These are phyloP conservation scores for Sordaria brevicollis DNA, from an alignment of 495 filamentous ascomycete species.

Conservation along the genomic window DNA sequence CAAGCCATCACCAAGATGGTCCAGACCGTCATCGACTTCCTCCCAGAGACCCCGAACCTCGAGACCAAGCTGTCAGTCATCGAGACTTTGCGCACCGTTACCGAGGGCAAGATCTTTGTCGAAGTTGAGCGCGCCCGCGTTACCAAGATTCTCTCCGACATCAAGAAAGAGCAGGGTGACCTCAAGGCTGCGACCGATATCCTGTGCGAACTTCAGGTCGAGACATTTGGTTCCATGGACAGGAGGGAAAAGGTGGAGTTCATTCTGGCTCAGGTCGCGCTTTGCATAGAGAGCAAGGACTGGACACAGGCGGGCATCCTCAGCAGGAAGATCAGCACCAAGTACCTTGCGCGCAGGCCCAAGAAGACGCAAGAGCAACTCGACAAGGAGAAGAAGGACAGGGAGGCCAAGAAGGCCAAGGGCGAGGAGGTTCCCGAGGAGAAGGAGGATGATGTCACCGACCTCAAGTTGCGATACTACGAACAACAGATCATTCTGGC, in stretches of 20 bases:
- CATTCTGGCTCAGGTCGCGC: slow-evolving; percentile 85
- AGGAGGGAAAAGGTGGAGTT: slow-evolving; percentile 97
- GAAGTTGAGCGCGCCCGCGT: slow-evolving; percentile 96
- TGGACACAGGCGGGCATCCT: slow-evolving; percentile 94
- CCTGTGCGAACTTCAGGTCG: slow-evolving; percentile 93
- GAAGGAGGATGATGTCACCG: slow-evolving; percentile 82
- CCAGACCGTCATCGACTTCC: slow-evolving; percentile 84
- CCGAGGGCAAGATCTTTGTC: slow-evolving; percentile 99
- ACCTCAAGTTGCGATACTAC: slow-evolving; percentile 92
- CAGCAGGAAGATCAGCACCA: slow-evolving; percentile 91
- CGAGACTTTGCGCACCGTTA: slow-evolving; percentile 89
- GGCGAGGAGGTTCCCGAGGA: slow-evolving; percentile 70
- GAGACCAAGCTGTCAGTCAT: slow-evolving; percentile 89
- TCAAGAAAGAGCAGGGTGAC: slow-evolving; percentile 92
- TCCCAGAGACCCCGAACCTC: slow-evolving; percentile 65
- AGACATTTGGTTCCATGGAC: slow-evolving; percentile 98
- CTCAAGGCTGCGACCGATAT: slow-evolving; percentile 82
- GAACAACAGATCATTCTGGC: slow-evolving; percentile 90
- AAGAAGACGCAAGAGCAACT: slow-evolving; percentile 80
- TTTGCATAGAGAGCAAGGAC: slow-evolving; percentile 92
- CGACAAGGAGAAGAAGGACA: slow-evolving; percentile 79
- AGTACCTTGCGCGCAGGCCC: slow-evolving; percentile 77
- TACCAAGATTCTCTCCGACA: slow-evolving; percentile 87
- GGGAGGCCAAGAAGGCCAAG: slow-evolving; percentile 65
- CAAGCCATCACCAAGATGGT: slow-evolving; percentile 99